phyloP scores from a whole-genome alignment of 1,284 basidiomycete genomes.

The Porodaedalea pini region DNA sequence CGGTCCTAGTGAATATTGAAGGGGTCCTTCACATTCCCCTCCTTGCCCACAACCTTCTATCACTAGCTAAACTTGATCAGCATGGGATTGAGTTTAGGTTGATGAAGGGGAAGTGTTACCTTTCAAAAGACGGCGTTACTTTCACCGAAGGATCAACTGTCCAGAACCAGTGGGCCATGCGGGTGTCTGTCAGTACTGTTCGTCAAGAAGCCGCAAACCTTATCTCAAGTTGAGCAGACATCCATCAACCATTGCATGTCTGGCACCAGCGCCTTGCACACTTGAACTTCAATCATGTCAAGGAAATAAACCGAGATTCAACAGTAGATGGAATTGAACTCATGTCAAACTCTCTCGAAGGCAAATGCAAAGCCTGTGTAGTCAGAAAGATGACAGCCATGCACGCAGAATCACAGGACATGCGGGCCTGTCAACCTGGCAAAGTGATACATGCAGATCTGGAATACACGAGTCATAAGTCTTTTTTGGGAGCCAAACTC shows the following conservation, averaged over 20 bases:
- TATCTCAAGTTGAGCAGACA: too few relatives aligned
- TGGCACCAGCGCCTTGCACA: conserved; percentile 5
- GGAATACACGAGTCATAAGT: background rate
- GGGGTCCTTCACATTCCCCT: background rate
- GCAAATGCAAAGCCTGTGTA: background rate
- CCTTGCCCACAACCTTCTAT: background rate
- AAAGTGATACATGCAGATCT: background rate
- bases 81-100: too few relatives aligned
- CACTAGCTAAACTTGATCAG: background rate
- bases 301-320: background rate
- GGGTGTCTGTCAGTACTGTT: too few relatives aligned
- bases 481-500: background rate
- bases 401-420: background rate
- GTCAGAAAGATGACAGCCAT: background rate
- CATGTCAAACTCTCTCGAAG: background rate
- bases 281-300: background rate
- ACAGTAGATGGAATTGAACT: background rate
- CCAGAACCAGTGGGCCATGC: too few relatives aligned
- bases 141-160: too few relatives aligned
- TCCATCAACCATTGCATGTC: background rate
- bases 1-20: too few relatives aligned
- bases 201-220: too few relatives aligned
- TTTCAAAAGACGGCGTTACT: background rate
- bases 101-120: too few relatives aligned
- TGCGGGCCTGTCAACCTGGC: background rate